Evolutionary conservation across 768 basidiomycete species (phyloP).

Genomic region (Pulveroboletus sp.): DNA sequence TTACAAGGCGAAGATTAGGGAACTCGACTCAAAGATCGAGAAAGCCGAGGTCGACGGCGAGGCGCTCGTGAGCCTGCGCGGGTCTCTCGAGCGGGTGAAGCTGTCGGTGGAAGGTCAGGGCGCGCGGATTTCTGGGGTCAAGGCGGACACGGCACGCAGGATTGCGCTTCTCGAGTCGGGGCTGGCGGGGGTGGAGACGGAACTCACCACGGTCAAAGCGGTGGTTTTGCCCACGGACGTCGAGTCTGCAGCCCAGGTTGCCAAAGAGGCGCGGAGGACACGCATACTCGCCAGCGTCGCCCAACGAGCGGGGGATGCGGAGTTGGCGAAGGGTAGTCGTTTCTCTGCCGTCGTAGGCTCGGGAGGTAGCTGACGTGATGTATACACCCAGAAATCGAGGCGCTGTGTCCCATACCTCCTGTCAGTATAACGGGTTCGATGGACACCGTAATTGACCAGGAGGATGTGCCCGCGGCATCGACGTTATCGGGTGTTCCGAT

Average conservation of each 20-base stretch:
- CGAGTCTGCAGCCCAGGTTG: background rate
- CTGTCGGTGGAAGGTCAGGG: conserved; percentile 11
- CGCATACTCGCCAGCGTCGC: background rate
- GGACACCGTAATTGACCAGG: background rate
- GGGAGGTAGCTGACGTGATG: background rate
- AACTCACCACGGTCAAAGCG: conserved; percentile 11
- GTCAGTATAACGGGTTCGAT: background rate
- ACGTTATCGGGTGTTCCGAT: background rate
- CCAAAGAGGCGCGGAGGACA: conserved; percentile 4
- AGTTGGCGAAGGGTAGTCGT: conserved; percentile 6
- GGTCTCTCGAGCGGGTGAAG: conserved; percentile 1
- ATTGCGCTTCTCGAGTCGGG: conserved; percentile 16
- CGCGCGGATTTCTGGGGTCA: conserved; percentile 12
- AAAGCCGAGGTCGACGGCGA: conserved; percentile 1
- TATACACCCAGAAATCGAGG: background rate
- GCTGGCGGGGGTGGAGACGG: conserved; percentile 5
- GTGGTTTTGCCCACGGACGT: background rate
- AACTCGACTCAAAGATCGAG: conserved; percentile 11
- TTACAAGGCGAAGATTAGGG: conserved; percentile 5
- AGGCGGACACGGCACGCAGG: conserved; percentile 16
- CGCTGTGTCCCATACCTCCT: background rate
- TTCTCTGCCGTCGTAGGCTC: background rate
- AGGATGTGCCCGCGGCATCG: background rate
- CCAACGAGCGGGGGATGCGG: background rate
- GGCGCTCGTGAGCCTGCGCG: conserved; percentile 2